phyloP scores from a whole-genome alignment of 1,139 yeast species.

The Scheffersomyces quercinus region DNA sequence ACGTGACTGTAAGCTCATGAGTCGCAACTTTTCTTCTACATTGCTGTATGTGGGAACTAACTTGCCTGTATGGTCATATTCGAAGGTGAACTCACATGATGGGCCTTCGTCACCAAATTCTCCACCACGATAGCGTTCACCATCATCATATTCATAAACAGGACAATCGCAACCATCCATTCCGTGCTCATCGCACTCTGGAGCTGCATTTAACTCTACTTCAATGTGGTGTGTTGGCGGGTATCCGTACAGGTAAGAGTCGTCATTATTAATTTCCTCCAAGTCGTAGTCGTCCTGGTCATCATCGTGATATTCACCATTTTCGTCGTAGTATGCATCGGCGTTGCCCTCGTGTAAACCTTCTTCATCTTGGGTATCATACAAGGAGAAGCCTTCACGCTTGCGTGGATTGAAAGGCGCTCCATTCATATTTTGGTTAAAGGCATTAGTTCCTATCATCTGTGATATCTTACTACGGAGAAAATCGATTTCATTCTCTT shows the following conservation, averaged over 20 bases:
- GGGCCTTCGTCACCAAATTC: conserved; percentile 18
- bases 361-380: conserved; percentile 44
- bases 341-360: conserved; percentile 38
- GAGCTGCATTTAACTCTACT: conserved; percentile 38
- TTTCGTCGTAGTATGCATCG: conserved; percentile 19
- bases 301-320: conserved; percentile 10
- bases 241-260: conserved; percentile 25
- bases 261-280: conserved; percentile 31
- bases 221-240: conserved; percentile 43
- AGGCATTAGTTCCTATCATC: conserved; percentile 19
- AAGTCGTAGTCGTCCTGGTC: conserved; percentile 41
- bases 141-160: conserved; percentile 15
- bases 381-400: conserved; percentile 36
- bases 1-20: conserved; percentile 23
- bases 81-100: conserved; percentile 44
- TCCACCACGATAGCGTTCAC: neutral
- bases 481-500: conserved; percentile 35
- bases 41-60: conserved; percentile 43
- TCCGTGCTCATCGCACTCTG: conserved; percentile 36
- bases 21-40: conserved; percentile 40
- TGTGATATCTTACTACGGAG: conserved; percentile 30
- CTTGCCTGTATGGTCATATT: conserved; percentile 45
- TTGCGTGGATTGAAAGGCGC: conserved; percentile 2
- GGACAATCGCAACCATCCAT: conserved; percentile 34
- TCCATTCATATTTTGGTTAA: conserved; percentile 5